Base-by-base conservation (phyloP, 352 stramenopile genomes). In the Globisporangium parvum region DNA sequence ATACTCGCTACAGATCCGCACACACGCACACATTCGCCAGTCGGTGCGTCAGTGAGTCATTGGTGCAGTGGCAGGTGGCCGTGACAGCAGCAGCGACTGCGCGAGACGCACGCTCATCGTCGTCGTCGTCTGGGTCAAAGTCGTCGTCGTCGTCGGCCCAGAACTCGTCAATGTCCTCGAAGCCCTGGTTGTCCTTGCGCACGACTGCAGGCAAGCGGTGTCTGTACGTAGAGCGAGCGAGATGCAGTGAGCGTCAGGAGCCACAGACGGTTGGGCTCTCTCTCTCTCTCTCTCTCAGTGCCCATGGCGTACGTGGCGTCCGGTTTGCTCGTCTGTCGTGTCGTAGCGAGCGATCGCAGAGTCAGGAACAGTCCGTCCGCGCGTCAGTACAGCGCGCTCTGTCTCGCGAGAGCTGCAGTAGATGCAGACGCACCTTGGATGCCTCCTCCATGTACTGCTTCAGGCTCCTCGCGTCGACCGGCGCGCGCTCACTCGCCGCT, bases 131-230 rank as follows among this genome's bases (percentile, higher is more conserved):
- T 1, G 28, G 35, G 20, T 68, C 55, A 33, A 51, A 54, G 11
- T 55, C 53, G 37, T 71, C 57, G 51, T 85, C 74, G 51, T 85
- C 72, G 24, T 94, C 80, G 35, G 76, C 80, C 81, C 81, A 94
- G 53, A 94, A 94, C 47, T 94, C 85, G 63, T 94, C 85, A 45
- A 92, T 87, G 48, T 94, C 85, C 47, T 94, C 81, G 51, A 94
- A 94, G 0, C 85, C 85, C 24, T 92, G 65, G 1, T 72, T 80
- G 45, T 94, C 85, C 31, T 83, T 88, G 18, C 78, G 84, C 28
- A 90, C 74, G 46, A 83, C 67, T 15, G 86, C 73, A 24, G 69
- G 72, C 31, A 74, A 73, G 14, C 75, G 80, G 14, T 4, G 14
- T 35, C 73, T 87, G 47, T 12, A 54, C 35, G 39, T 15, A n/a